phyloP scores from a whole-genome alignment of 2,329 filamentous ascomycete genomes.

The Neophaeococcomyces mojaviensis region DNA sequence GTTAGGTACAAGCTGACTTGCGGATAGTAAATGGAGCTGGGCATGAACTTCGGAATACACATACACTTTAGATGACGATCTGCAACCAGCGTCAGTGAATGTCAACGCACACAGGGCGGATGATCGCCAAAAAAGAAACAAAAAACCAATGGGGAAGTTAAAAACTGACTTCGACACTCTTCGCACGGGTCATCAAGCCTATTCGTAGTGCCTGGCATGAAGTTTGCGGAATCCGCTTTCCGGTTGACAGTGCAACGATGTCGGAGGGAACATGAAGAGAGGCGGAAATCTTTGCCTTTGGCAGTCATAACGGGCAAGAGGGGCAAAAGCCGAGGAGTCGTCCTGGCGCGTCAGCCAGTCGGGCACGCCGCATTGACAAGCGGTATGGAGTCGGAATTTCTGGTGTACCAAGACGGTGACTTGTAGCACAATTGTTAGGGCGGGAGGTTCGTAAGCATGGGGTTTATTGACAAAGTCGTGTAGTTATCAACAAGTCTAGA shows the following conservation, averaged over 20 bases:
- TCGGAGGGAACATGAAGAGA: too few relatives aligned
- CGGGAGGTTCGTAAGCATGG: too few relatives aligned
- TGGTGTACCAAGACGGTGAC: too few relatives aligned
- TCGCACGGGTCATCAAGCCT: constrained; percentile 23
- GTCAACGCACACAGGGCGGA: constrained; percentile 3
- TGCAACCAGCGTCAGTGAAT: constrained; percentile 11
- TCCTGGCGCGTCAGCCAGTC: too few relatives aligned
- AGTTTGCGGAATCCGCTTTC: neutral
- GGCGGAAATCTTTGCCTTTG: too few relatives aligned
- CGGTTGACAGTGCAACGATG: neutral
- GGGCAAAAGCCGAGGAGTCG: too few relatives aligned
- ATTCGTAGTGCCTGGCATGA: constrained; percentile 18
- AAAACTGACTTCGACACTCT: constrained; percentile 22
- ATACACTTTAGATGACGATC: constrained; percentile 24
- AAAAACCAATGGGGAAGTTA: neutral
- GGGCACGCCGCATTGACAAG: too few relatives aligned
- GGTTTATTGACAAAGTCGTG: too few relatives aligned
- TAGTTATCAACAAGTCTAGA: too few relatives aligned
- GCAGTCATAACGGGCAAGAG: too few relatives aligned
- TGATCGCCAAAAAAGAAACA: neutral
- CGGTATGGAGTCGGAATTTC: too few relatives aligned
- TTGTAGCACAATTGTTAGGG: too few relatives aligned
- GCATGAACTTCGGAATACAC: constrained; percentile 7
- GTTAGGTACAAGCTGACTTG: neutral
- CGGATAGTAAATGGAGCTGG: neutral